Percentiles rank a stretch among this genome's conserved stretches.
Evolutionary conservation across 2,329 filamentous ascomycete genomes (phyloP).

Genomic region (Thelonectria olida): DNA sequence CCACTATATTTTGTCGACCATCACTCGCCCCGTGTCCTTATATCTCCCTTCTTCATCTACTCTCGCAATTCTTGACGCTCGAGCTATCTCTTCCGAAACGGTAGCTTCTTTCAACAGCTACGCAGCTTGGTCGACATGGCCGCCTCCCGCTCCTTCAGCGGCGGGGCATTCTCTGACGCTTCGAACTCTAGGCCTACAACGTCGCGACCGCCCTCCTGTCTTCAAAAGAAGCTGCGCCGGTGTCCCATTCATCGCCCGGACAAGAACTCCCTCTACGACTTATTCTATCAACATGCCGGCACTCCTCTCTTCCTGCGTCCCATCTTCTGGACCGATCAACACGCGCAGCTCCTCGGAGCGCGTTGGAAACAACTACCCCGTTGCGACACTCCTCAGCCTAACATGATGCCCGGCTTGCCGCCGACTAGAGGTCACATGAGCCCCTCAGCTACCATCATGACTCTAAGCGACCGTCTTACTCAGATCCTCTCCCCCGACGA

Average conservation of each 20-base stretch:
- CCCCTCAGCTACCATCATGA: conserved; percentile 54
- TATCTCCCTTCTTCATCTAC: conserved; percentile 9
- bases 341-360: conserved; percentile 58
- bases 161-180: conserved; percentile 23
- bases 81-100: conserved; percentile 37
- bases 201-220: conserved; percentile 33
- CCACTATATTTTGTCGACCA: neutral
- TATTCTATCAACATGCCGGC: conserved; percentile 59
- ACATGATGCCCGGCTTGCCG: conserved; percentile 42
- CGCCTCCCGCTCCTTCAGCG: conserved; percentile 27
- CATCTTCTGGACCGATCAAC: conserved; percentile 65
- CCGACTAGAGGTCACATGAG: conserved; percentile 48
- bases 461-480: conserved; percentile 55
- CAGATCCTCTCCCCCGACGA: conserved; percentile 50
- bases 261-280: conserved; percentile 60
- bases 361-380: conserved; percentile 55
- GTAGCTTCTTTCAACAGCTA: conserved; percentile 43
- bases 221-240: conserved; percentile 37
- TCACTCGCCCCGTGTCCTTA: neutral
- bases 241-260: conserved; percentile 52
- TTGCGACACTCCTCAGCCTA: conserved; percentile 53
- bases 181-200: conserved; percentile 37
- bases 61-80: conserved; percentile 18
- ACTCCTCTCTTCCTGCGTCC: conserved; percentile 60
- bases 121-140: conserved; percentile 42